Percentiles rank a stretch among this genome's conserved stretches.
phyloP scores from a whole-genome alignment of 768 basidiomycete species.

The Glaciozyma martinii region DNA sequence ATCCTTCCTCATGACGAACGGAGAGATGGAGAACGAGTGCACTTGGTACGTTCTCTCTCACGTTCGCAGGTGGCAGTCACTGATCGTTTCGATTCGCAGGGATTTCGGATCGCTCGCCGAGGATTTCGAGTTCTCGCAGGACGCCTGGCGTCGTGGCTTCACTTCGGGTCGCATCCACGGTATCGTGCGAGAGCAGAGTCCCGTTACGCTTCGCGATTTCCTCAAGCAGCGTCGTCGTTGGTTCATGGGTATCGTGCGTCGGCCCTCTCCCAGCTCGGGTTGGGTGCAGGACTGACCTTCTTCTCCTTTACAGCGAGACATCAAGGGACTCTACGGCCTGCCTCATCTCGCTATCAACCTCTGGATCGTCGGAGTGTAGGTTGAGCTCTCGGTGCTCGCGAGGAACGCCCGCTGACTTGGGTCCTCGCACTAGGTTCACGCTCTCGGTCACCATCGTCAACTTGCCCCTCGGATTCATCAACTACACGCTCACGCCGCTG shows the following conservation, averaged over 20 bases:
- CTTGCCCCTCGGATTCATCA: conserved; percentile 36
- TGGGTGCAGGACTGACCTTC: not conserved
- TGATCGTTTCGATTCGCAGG: not conserved
- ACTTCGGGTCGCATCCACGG: conserved; percentile 38
- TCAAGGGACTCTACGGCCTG: conserved; percentile 38
- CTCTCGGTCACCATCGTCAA: conserved; percentile 38
- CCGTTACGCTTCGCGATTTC: conserved; percentile 37
- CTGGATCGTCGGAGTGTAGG: conserved; percentile 29
- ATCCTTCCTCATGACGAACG: conserved; percentile 38
- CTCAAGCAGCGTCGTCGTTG: conserved; percentile 40
- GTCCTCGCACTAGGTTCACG: conserved; percentile 22
- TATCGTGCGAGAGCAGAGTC: conserved; percentile 37
- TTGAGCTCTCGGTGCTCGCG: not conserved
- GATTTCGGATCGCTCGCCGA: conserved; percentile 39
- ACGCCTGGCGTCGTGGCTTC: conserved; percentile 38
- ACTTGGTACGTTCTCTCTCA: conserved; percentile 26
- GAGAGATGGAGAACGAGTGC: conserved; percentile 39
- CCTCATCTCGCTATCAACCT: conserved; percentile 37
- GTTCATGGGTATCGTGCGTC: conserved; percentile 37
- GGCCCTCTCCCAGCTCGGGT: not conserved
- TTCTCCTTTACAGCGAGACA: conserved; percentile 25
- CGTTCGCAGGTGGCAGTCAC: not conserved
- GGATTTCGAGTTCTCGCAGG: conserved; percentile 40
- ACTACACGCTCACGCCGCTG: conserved; percentile 36
- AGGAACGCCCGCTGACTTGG: not conserved